These are phyloP conservation scores for Bruguiera sexangula DNA, from an alignment of 345 rosid genomes.

Conservation along the genomic window DNA sequence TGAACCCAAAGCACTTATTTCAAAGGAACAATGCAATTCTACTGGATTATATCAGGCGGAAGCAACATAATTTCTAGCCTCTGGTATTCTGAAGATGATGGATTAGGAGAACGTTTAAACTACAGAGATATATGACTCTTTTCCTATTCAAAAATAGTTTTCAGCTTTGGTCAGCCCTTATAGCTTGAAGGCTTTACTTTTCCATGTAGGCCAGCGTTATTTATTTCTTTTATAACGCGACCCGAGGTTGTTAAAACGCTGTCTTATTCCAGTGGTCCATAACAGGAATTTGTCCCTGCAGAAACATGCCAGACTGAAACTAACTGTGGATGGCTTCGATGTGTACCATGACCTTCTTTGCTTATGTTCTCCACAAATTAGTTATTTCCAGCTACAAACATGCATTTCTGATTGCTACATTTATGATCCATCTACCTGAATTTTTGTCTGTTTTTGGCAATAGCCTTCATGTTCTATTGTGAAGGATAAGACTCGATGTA, in stretches of 20 bases:
- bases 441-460: neutral
- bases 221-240: slow-evolving; percentile 1
- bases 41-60: slow-evolving; percentile 14
- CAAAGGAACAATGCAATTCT: slow-evolving; percentile 8
- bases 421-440: slow-evolving; percentile 27
- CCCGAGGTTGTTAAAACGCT: slow-evolving; percentile 13
- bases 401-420: slow-evolving; percentile 15
- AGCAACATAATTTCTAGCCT: slow-evolving; percentile 16
- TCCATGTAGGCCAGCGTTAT: neutral
- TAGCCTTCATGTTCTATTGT: neutral
- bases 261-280: neutral
- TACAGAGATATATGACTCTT: neutral
- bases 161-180: neutral
- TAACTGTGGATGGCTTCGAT: neutral
- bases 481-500: too few relatives aligned
- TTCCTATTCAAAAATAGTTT: neutral
- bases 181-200: neutral
- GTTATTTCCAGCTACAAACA: slow-evolving; percentile 7
- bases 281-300: neutral
- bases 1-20: neutral
- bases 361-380: slow-evolving; percentile 1
- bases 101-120: neutral
- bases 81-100: neutral
- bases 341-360: neutral
- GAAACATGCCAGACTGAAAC: neutral